A percentile compares a stretch with the other conserved stretches of the same genome.
phyloP scores from a whole-genome alignment of 352 stramenopile species.

The Pythium folliculosum region DNA sequence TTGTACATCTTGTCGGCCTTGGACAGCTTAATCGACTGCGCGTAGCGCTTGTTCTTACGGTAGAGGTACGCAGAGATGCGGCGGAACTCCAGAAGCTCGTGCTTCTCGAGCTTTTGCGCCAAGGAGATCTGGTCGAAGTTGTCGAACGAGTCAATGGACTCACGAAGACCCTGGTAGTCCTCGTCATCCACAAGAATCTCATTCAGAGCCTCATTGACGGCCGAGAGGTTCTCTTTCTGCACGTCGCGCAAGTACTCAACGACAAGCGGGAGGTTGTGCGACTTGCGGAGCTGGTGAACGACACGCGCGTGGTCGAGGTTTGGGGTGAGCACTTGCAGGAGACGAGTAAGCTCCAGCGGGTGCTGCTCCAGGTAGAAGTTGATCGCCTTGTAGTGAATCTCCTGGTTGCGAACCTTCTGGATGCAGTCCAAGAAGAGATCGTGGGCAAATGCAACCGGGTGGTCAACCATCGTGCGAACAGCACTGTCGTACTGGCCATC shows the following conservation, averaged over 20 bases:
- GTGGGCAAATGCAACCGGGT: conserved; percentile 96
- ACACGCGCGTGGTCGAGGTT: conserved; percentile 98
- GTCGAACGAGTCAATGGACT: conserved; percentile 98
- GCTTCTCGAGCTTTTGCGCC: conserved; percentile 98
- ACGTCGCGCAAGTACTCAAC: conserved; percentile 98
- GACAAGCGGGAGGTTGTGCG: conserved; percentile 96
- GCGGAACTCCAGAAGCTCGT: conserved; percentile 99
- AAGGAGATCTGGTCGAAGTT: conserved; percentile 99
- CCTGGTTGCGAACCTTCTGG: conserved; percentile 98
- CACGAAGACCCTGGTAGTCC: conserved; percentile 96
- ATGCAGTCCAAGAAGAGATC: conserved; percentile 99
- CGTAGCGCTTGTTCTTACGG: conserved; percentile 99
- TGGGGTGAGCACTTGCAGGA: conserved; percentile 98
- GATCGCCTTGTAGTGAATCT: conserved; percentile 99
- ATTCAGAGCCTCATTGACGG: conserved; percentile 99
- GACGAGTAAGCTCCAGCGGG: conserved; percentile 94
- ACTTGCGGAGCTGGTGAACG: conserved; percentile 98
- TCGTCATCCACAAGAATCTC: conserved; percentile 97
- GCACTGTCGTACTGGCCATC: conserved; percentile 99
- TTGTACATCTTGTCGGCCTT: conserved; percentile 99
- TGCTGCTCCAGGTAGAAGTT: conserved; percentile 99
- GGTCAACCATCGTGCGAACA: conserved; percentile 99
- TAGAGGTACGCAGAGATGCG: conserved; percentile 99
- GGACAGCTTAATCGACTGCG: conserved; percentile 97
- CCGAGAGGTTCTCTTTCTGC: conserved; percentile 98